Conservation (phyloP, 257 asterid species). For the Lycium barbarum region DNA sequence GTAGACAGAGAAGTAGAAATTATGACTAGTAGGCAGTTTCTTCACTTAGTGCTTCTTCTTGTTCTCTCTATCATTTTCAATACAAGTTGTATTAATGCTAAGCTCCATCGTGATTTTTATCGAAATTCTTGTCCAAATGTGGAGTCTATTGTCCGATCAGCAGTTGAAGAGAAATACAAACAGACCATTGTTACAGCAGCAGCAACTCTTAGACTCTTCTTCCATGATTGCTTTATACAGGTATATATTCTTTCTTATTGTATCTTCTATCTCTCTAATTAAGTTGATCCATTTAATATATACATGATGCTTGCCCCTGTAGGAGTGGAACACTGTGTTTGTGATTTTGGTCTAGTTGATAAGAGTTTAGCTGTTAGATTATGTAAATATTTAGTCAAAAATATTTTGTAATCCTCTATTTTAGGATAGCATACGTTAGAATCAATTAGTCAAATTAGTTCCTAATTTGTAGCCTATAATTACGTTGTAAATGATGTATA, state of each 20-base stretch:
- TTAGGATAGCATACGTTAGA: no score
- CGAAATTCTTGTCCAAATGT: constrained; percentile 64
- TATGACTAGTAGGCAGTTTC: not conserved
- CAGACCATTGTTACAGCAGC: constrained; percentile 84
- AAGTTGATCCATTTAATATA: not conserved
- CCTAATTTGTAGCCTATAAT: no score
- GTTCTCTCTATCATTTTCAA: constrained; percentile 36
- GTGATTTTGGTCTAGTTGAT: no score
- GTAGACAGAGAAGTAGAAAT: not conserved
- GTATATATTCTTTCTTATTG: constrained; percentile 26
- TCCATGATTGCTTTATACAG: constrained; percentile 86
- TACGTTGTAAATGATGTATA: no score
- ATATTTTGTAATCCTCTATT: no score
- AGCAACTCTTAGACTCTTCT: constrained; percentile 84
- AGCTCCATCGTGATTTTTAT: constrained; percentile 62
- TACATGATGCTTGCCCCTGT: no score
- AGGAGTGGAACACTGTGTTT: no score
- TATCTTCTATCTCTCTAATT: not conserved
- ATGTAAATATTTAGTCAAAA: no score
- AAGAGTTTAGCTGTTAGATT: no score
- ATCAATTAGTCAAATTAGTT: no score
- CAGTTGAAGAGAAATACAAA: constrained; percentile 63
- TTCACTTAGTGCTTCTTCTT: constrained; percentile 30
- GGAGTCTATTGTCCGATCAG: constrained; percentile 69
- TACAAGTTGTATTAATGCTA: constrained; percentile 30